These are phyloP conservation scores for Mucor sp. DNA, from an alignment of 371 early-diverging fungal genomes.

Conservation along the genomic window DNA sequence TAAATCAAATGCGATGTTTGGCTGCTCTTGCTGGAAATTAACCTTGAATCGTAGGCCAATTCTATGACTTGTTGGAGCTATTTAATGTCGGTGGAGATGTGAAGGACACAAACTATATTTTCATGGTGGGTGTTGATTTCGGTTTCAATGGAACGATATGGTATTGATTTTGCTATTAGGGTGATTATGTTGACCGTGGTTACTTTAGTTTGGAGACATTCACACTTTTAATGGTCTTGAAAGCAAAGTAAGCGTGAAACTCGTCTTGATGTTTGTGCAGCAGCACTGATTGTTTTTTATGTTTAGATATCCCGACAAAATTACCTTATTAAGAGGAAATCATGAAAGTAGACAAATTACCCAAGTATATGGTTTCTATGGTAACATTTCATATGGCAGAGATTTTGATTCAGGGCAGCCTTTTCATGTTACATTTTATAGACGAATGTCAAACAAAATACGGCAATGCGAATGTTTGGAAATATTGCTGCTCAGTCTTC, in stretches of 20 bases:
- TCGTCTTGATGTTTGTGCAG: neutral
- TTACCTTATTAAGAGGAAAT: slow-evolving; percentile 99
- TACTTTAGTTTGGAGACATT: slow-evolving; percentile 99
- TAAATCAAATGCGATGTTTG: slow-evolving; percentile 2
- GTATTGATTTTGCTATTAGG: slow-evolving; percentile 31
- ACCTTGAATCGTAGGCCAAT: slow-evolving; percentile 71
- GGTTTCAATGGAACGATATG: neutral
- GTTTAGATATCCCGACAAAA: slow-evolving; percentile 78
- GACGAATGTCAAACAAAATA: slow-evolving; percentile 99
- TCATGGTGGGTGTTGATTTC: slow-evolving; percentile 76
- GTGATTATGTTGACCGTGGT: slow-evolving; percentile 99
- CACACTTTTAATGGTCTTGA: slow-evolving; percentile 93
- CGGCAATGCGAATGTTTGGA: slow-evolving; percentile 99
- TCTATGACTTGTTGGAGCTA: slow-evolving; percentile 98
- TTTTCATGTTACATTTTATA: slow-evolving; percentile 2
- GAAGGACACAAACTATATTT: slow-evolving; percentile 98
- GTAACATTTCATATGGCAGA: slow-evolving; percentile 15
- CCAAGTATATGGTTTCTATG: slow-evolving; percentile 99
- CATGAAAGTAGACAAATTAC: slow-evolving; percentile 99
- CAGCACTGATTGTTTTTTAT: neutral
- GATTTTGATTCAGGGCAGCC: neutral
- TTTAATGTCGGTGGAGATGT: slow-evolving; percentile 98
- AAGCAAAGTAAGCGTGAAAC: slow-evolving; percentile 76
- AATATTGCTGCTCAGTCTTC: slow-evolving; percentile 97
- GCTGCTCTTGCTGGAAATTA: neutral